phyloP scores from a whole-genome alignment of 2,329 filamentous ascomycete genomes.

The Trichoderma afroharzianum region DNA sequence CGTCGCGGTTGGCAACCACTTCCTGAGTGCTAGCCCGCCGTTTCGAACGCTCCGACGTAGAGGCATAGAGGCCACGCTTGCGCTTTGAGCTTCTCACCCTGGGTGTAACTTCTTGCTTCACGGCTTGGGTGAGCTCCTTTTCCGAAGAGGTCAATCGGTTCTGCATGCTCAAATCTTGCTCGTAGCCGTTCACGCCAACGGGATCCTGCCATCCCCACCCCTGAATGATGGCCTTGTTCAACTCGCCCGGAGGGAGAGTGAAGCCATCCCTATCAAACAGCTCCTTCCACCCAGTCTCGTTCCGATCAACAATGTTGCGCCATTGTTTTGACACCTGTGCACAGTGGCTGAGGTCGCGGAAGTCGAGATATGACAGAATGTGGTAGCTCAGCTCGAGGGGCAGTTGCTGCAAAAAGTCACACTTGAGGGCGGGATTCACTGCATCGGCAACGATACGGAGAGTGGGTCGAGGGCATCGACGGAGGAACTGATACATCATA shows the following conservation, averaged over 20 bases:
- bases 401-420: constrained; percentile 81
- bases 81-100: constrained; percentile 53
- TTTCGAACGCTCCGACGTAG: constrained; percentile 50
- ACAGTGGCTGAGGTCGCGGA: constrained; percentile 80
- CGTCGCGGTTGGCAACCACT: constrained; percentile 39
- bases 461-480: constrained; percentile 81
- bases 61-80: constrained; percentile 49
- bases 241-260: constrained; percentile 71
- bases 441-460: constrained; percentile 85
- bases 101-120: constrained; percentile 41
- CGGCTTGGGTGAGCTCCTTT: constrained; percentile 43
- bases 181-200: constrained; percentile 67
- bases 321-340: constrained; percentile 93
- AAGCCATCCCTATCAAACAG: constrained; percentile 84
- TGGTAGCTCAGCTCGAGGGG: constrained; percentile 85
- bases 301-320: constrained; percentile 84
- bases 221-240: constrained; percentile 80
- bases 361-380: constrained; percentile 81
- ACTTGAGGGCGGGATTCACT: constrained; percentile 91
- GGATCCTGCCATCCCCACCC: constrained; percentile 99
- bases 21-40: constrained; percentile 51
- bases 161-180: constrained; percentile 70
- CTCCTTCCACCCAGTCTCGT: constrained; percentile 95
- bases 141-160: constrained; percentile 52
- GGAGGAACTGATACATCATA: constrained; percentile 93